Percentiles rank a stretch among this genome's conserved stretches.
Conservation (phyloP, 1,284 basidiomycete genomes). For the Trametes pubescens region DNA sequence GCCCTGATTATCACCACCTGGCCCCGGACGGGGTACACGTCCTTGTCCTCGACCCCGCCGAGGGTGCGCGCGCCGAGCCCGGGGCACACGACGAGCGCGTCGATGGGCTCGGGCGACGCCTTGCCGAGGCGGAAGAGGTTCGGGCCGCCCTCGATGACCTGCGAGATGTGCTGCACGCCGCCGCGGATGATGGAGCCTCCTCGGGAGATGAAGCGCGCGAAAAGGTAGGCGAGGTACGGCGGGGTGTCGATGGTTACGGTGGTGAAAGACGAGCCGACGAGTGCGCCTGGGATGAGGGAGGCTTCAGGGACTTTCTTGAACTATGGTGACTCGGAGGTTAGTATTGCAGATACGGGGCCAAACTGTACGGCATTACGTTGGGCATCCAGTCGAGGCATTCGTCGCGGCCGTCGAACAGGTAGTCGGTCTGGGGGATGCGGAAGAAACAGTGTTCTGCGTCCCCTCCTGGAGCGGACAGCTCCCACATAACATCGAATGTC, state of each 20-base stretch:
- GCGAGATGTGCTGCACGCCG: slow-evolving; percentile 68
- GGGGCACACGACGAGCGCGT: slow-evolving; percentile 73
- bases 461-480: slow-evolving; percentile 64
- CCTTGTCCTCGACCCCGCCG: slow-evolving; percentile 54
- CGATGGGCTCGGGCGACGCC: slow-evolving; percentile 37
- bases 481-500: slow-evolving; percentile 78
- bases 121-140: slow-evolving; percentile 45
- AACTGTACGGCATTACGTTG: slow-evolving; percentile 51
- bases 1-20: slow-evolving; percentile 59
- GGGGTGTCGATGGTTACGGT: slow-evolving; percentile 76
- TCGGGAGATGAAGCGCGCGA: slow-evolving; percentile 62
- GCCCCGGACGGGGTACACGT: slow-evolving; percentile 60
- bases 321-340: slow-evolving; percentile 42
- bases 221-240: slow-evolving; percentile 73
- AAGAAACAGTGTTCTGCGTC: slow-evolving; percentile 66
- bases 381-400: slow-evolving; percentile 64
- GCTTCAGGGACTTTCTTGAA: slow-evolving; percentile 55
- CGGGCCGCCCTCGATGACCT: slow-evolving; percentile 69
- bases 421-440: slow-evolving; percentile 67
- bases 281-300: slow-evolving; percentile 53
- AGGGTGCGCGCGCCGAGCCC: slow-evolving; percentile 60
- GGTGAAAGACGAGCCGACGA: slow-evolving; percentile 62
- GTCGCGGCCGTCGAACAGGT: slow-evolving; percentile 56
- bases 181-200: slow-evolving; percentile 69
- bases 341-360: neutral